Conservation (phyloP, 2,329 filamentous ascomycete genomes). For the Penicillium carneum region DNA sequence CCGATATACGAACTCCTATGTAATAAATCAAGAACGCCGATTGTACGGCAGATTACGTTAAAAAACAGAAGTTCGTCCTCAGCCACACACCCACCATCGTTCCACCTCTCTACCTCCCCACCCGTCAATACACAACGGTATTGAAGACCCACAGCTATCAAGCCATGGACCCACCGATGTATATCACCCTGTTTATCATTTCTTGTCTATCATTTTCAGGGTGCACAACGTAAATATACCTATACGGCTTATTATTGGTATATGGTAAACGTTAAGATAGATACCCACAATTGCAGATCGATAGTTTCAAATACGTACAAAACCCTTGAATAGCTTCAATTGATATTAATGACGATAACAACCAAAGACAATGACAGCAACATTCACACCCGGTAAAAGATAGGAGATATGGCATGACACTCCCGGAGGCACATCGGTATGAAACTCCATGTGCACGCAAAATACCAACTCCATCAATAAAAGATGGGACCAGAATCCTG, state of each 20-base stretch:
- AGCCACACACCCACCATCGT: background rate
- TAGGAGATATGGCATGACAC: background rate
- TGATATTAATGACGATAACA: background rate
- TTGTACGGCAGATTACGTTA: background rate
- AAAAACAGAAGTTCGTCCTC: background rate
- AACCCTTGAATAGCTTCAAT: background rate
- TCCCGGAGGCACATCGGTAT: background rate
- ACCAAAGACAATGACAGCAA: slow-evolving; percentile 1
- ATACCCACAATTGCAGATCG: background rate
- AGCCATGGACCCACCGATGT: background rate
- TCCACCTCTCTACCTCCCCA: slow-evolving; percentile 2
- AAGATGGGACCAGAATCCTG: background rate
- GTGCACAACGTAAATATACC: background rate
- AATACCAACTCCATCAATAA: background rate
- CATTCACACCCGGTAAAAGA: background rate
- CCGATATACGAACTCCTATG: background rate
- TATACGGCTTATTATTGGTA: background rate
- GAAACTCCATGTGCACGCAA: background rate
- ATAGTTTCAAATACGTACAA: background rate
- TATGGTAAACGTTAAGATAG: background rate
- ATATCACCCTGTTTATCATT: background rate
- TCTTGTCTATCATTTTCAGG: background rate
- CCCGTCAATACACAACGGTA: background rate
- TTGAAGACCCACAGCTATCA: background rate
- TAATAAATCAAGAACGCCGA: background rate